These are phyloP conservation scores for Cardamine chenopodiifolia DNA, from an alignment of 345 rosid species.

Conservation along the genomic window DNA sequence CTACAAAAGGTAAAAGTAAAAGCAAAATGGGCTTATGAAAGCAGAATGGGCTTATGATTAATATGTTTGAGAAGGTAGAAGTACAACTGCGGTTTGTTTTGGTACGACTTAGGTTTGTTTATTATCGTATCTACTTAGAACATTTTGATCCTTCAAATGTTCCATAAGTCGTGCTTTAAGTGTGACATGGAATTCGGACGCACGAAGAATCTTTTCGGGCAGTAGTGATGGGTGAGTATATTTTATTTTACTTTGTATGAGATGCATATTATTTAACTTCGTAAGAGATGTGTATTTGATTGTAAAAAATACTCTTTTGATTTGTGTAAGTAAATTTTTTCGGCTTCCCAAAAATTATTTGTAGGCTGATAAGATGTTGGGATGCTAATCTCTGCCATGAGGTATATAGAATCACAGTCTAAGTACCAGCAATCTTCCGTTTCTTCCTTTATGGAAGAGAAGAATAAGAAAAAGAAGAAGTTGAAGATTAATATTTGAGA, in stretches of 20 bases:
- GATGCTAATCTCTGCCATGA: constrained; percentile 68
- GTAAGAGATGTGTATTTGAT: neutral
- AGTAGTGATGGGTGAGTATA: constrained; percentile 90
- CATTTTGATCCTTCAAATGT: neutral
- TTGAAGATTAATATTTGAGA: too few relatives aligned
- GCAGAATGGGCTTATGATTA: too few relatives aligned
- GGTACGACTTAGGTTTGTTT: too few relatives aligned
- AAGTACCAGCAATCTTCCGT: too few relatives aligned
- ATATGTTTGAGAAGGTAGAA: too few relatives aligned
- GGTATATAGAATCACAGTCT: constrained; percentile 84
- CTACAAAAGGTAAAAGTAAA: too few relatives aligned
- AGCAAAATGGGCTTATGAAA: too few relatives aligned
- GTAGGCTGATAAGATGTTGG: constrained; percentile 95
- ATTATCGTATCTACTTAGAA: neutral
- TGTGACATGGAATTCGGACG: constrained; percentile 77
- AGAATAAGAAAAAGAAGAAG: too few relatives aligned
- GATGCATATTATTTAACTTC: neutral
- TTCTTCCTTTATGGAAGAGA: too few relatives aligned
- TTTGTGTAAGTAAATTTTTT: neutral
- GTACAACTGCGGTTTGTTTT: too few relatives aligned
- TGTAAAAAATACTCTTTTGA: neutral
- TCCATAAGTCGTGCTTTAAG: constrained; percentile 75
- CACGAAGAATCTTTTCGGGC: constrained; percentile 69
- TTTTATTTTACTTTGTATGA: constrained; percentile 3
- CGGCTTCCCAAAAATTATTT: constrained; percentile 10